Conservation (phyloP, 202 grass and related monocot genomes). For the Hordeum pubiflorum region DNA sequence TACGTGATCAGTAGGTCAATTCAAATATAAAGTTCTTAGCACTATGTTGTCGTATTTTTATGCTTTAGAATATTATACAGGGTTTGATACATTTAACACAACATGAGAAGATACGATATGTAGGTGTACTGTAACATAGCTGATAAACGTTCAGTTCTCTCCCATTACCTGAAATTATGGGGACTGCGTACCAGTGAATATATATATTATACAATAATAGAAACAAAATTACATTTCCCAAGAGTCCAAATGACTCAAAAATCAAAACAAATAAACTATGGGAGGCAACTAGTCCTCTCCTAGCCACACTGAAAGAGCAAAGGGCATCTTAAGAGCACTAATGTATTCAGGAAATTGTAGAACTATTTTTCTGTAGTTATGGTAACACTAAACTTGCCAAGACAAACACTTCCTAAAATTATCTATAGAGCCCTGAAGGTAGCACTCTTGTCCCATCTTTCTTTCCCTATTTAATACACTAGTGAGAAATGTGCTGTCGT, state of each 20-base stretch:
- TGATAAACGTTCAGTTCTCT: not conserved
- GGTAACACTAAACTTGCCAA: not conserved
- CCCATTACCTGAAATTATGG: not conserved
- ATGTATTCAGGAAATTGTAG: not conserved
- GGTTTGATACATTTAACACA: too few species aligned
- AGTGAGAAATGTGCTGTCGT: not conserved
- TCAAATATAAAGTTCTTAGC: too few species aligned
- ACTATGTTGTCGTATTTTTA: too few species aligned
- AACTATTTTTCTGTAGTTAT: not conserved
- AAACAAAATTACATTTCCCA: not conserved
- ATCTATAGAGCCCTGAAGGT: not conserved
- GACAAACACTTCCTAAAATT: not conserved
- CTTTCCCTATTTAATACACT: conserved; percentile 7
- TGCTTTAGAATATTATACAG: too few species aligned
- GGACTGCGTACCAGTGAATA: not conserved
- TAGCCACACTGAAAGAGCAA: not conserved
- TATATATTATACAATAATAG: not conserved
- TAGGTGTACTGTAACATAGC: too few species aligned
- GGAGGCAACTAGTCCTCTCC: not conserved
- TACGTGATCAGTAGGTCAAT: too few species aligned
- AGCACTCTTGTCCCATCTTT: not conserved
- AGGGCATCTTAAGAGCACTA: not conserved
- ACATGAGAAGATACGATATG: too few species aligned
- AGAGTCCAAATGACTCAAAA: not conserved
- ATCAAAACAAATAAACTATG: not conserved